Evolutionary conservation across 495 filamentous ascomycete species (phyloP), one percentile per base, ranked within the genome.

Genomic region (Friedmanniomyces simplex): DNA sequence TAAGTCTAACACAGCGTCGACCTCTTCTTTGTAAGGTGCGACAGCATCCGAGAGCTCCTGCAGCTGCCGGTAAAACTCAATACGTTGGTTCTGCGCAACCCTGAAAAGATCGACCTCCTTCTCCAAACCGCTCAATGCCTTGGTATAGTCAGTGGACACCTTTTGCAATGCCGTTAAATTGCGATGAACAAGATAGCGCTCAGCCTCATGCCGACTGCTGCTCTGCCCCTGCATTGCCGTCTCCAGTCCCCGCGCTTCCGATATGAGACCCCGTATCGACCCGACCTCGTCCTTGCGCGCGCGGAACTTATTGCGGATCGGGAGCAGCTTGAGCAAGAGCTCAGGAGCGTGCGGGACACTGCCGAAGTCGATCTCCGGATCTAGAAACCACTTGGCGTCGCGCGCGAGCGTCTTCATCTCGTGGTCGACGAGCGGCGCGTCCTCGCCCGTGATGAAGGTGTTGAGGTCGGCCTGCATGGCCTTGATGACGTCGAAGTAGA

Each of bases 31-130:
- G 43, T 85, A 85, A 8, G 85, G 84, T 10, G 77, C 79, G 0
- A 96, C 88, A 22, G 78, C 89, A 69, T 96, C 90, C 0, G 91
- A 96, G 34, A 96, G 81, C 18, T 80, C 77, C 66, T 96, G 91
- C 20, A 98, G 72, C 62, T 96, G 91, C 0, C 85, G 81, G 68
- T 96, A 96, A 59, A 85, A 96, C 39, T 91, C 88, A 6, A 95
- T 71, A 13, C 91, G 81, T 48, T 82, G 76, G 63, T 96, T 96
- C 77, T 88, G 86, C 0, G 85, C 80, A 34, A 79, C 77, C 26
- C 80, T 83, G 65, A 95, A 93, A 36, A 82, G 68, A 36, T 91
- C 83, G 4, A 89, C 66, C 63, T 96, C 91, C 63, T 77, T 85
- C 52, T 86, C 66, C 48, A 96, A 62, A 13, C 67, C 76, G 1